These are phyloP conservation scores for Rhytidhysteron rufulum DNA, from an alignment of 2,329 filamentous ascomycete genomes.

Conservation along the genomic window DNA sequence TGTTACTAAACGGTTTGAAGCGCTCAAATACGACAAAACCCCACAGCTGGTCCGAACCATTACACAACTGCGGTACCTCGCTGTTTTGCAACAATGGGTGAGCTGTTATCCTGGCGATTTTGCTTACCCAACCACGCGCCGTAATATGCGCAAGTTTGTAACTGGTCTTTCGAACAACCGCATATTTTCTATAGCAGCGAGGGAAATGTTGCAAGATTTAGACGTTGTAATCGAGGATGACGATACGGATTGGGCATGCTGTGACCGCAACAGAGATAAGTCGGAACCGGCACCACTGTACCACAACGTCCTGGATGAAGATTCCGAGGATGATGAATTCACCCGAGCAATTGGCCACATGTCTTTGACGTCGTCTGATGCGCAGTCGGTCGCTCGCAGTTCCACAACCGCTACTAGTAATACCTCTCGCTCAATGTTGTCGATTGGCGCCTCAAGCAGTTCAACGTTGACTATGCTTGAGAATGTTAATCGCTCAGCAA, in stretches of 20 bases:
- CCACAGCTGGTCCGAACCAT: conserved; percentile 73
- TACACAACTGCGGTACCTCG: conserved; percentile 77
- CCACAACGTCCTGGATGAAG: conserved; percentile 40
- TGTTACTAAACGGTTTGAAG: conserved; percentile 73
- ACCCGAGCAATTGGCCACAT: conserved; percentile 25
- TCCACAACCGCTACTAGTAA: conserved; percentile 18
- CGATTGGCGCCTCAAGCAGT: conserved; percentile 19
- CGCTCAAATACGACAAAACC: conserved; percentile 61
- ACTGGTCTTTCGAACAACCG: conserved; percentile 68
- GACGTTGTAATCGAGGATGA: conserved; percentile 79
- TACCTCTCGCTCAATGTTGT: conserved; percentile 20
- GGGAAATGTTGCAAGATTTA: conserved; percentile 78
- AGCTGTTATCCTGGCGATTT: conserved; percentile 90
- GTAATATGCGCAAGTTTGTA: conserved; percentile 72
- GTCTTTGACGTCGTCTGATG: conserved; percentile 21
- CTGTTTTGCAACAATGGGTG: conserved; percentile 85
- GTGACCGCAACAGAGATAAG: conserved; percentile 60
- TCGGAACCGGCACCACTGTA: conserved; percentile 40
- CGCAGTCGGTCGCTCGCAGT: conserved; percentile 26
- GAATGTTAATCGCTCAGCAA: conserved; percentile 74
- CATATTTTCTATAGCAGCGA: conserved; percentile 78
- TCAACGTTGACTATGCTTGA: conserved; percentile 53
- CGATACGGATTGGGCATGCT: conserved; percentile 86
- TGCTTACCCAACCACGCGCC: conserved; percentile 70
- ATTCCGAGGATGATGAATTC: conserved; percentile 33